phyloP scores from a whole-genome alignment of 495 filamentous ascomycete genomes.

The Durotheca rogersii region DNA sequence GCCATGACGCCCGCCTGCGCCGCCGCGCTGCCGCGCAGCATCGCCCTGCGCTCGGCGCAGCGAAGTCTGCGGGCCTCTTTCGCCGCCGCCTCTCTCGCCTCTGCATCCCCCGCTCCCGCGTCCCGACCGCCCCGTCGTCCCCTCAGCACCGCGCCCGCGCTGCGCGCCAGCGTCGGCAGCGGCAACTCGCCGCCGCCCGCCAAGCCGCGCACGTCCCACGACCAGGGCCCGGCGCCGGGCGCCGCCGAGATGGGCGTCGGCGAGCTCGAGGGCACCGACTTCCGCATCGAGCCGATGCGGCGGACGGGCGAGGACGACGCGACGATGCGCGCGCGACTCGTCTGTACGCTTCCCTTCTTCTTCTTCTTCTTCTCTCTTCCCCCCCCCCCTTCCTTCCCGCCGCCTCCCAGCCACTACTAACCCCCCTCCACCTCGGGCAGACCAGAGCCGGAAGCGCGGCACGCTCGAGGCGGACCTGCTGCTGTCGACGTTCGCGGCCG shows the following conservation, averaged over 20 bases:
- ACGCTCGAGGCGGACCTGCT: constrained; percentile 95
- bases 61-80: neutral
- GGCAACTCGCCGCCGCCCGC: constrained; percentile 22
- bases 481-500: constrained; percentile 90
- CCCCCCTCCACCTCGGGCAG: no score
- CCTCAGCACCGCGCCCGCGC: constrained; percentile 21
- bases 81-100: neutral
- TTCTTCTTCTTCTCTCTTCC: neutral
- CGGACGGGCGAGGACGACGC: constrained; percentile 74
- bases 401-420: neutral
- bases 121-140: constrained; percentile 9
- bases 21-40: neutral
- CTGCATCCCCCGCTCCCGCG: neutral
- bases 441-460: constrained; percentile 95
- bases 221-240: constrained; percentile 18
- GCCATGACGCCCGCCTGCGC: constrained; percentile 24
- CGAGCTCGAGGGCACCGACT: constrained; percentile 84
- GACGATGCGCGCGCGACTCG: constrained; percentile 84
- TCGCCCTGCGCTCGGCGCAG: constrained; percentile 5
- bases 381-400: neutral
- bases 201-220: constrained; percentile 37
- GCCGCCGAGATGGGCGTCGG: constrained; percentile 74
- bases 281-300: constrained; percentile 85
- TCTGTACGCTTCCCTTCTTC: constrained; percentile 61
- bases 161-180: constrained; percentile 9